Percentiles rank a stretch among this genome's conserved stretches.
Evolutionary conservation across 1,139 yeast genomes (phyloP).

Genomic region (Nadsonia commutata): DNA sequence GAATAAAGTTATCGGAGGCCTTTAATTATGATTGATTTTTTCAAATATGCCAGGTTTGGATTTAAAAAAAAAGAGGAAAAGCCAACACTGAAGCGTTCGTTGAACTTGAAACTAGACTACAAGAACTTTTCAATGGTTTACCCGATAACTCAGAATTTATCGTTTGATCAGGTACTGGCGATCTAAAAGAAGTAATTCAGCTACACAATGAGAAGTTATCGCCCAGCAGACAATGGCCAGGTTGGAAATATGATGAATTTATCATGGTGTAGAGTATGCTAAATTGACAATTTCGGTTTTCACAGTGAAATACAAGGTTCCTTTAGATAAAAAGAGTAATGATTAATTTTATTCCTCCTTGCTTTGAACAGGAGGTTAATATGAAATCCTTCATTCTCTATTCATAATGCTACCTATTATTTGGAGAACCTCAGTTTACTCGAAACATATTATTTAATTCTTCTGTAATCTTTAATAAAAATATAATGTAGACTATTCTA

Average conservation of each 20-base stretch:
- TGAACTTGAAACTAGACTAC: constrained; percentile 32
- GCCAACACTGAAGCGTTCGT: background rate
- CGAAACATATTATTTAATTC: no score
- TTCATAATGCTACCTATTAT: no score
- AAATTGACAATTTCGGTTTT: constrained; percentile 44
- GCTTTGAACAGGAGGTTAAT: no score
- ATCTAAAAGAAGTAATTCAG: constrained; percentile 36
- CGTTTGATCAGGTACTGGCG: constrained; percentile 50
- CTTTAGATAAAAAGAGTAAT: no score
- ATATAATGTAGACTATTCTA: no score
- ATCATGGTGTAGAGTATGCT: constrained; percentile 24
- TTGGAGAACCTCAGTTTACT: no score
- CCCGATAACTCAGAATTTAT: constrained; percentile 50
- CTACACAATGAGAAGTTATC: constrained; percentile 30
- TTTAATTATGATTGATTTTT: constrained; percentile 33
- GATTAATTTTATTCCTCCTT: no score
- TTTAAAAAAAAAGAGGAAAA: constrained; percentile 18
- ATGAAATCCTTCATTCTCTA: no score
- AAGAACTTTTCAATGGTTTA: constrained; percentile 33
- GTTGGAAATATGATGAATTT: constrained; percentile 30
- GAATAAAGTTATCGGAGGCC: constrained; percentile 20
- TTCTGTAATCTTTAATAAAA: no score
- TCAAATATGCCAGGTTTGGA: constrained; percentile 49
- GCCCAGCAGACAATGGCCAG: constrained; percentile 30
- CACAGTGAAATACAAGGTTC: constrained; percentile 25